Percentiles rank a stretch among this genome's conserved stretches.
Evolutionary conservation across 139 green algal species (phyloP).

Genomic region (Deuterostichococcus epilithicus): DNA sequence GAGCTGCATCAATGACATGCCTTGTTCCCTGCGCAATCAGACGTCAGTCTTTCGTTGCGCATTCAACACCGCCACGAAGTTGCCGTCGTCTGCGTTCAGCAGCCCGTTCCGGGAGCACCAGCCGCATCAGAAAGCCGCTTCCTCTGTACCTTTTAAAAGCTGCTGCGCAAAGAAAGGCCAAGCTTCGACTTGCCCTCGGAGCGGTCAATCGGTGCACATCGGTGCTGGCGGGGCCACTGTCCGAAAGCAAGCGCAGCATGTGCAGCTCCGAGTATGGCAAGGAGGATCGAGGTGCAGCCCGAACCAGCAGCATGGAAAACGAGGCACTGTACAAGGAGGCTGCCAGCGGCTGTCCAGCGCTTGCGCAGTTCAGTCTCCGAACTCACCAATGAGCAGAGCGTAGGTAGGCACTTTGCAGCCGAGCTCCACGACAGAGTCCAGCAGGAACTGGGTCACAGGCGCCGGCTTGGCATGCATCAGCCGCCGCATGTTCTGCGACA

Average conservation of each 20-base stretch:
- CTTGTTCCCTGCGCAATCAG: too few relatives aligned
- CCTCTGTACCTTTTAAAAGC: too few relatives aligned
- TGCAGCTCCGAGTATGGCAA: neutral
- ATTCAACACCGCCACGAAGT: too few relatives aligned
- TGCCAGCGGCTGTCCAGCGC: conserved; percentile 2
- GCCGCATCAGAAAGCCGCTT: too few relatives aligned
- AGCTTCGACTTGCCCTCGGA: too few relatives aligned
- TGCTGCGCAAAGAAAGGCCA: too few relatives aligned
- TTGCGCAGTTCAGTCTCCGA: conserved; percentile 2
- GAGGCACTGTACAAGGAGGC: neutral
- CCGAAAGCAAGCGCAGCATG: neutral
- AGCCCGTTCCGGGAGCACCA: too few relatives aligned
- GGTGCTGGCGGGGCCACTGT: too few relatives aligned
- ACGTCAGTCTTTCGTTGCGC: too few relatives aligned
- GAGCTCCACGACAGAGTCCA: conserved; percentile 68
- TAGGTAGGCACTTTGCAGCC: conserved; percentile 70
- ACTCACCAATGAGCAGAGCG: conserved; percentile 63
- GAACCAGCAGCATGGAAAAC: neutral
- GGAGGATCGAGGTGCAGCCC: conserved; percentile 3
- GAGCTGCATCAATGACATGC: neutral
- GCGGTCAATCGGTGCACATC: too few relatives aligned
- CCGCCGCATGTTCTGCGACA: neutral
- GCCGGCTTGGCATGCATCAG: conserved; percentile 1
- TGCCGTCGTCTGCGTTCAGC: too few relatives aligned
- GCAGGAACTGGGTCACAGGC: conserved; percentile 33